Evolutionary conservation across 2,329 filamentous ascomycete species (phyloP), one percentile per base, ranked within the genome.

Genomic region (Talaromyces sp.): DNA sequence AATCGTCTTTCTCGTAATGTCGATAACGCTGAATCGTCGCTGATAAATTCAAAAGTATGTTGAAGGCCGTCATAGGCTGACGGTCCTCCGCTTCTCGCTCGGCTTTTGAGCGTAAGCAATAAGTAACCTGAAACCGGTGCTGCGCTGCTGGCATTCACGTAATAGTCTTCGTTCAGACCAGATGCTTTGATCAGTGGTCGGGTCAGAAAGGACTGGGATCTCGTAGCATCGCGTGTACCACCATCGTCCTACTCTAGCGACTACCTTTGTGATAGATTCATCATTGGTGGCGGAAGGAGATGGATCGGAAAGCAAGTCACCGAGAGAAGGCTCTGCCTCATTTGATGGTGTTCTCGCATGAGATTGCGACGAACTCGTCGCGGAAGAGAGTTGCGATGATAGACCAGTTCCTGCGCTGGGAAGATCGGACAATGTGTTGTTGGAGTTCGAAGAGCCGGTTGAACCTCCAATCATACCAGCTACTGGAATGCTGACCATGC

Each of bases 211-310:
- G 9, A 88, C 82, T 4, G 85, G 83, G 64, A 85, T 87, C 78
- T 97, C 94, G 75, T 97, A 98, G 81, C 94, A 97, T 61, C 90
- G 87, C 10, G 88, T 91, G 78, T 97, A 98, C 95, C 95, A 99
- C 92, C 94, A 98, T 50, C 95, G 86, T 1, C 93, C 94, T 11
- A 98, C 94, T 68, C 88, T 90, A 16, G 93, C 90, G 24, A 98
- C 93, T 84, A 96, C 96, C 73, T 92, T 93, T 14, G 92, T 92
- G 73, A 98, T 97, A 69, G 88, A 89, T 73, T 93, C 91, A 70
- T 97, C 92, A 24, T 90, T 89, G 14, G 85, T 82, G 0, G 87
- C 83, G 8, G 87, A 86, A n/a, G 88, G 84, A n/a, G 86, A 85
- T 41, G 88, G 84, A 68, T 92, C 88, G 35, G 84, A 87, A 77